These are phyloP conservation scores for Russula lepida DNA, from an alignment of 768 basidiomycete genomes.

Conservation along the genomic window DNA sequence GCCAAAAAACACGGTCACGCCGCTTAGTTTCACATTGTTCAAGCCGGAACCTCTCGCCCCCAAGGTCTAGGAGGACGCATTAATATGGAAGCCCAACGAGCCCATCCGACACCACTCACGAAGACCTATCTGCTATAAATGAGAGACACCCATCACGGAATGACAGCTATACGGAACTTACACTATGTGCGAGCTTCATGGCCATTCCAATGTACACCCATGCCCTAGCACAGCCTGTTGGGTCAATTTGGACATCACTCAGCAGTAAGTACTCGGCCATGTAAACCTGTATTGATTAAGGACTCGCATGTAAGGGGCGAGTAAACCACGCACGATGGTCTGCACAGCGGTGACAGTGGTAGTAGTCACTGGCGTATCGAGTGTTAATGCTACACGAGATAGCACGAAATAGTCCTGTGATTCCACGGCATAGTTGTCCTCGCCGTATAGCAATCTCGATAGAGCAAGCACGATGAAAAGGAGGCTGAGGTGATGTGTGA, in stretches of 20 bases:
- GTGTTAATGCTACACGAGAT: slow-evolving; percentile 43
- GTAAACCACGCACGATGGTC: slow-evolving; percentile 39
- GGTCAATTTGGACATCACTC: slow-evolving; percentile 39
- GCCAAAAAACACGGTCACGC: slow-evolving; percentile 58
- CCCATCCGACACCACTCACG: slow-evolving; percentile 30
- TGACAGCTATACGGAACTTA: slow-evolving; percentile 29
- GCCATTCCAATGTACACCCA: slow-evolving; percentile 56
- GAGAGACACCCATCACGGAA: slow-evolving; percentile 6
- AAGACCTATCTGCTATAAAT: slow-evolving; percentile 40
- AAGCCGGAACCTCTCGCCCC: slow-evolving; percentile 53
- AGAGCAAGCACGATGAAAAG: slow-evolving; percentile 62
- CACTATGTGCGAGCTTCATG: slow-evolving; percentile 50
- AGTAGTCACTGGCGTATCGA: slow-evolving; percentile 38
- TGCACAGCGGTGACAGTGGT: slow-evolving; percentile 51
- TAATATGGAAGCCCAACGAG: slow-evolving; percentile 11
- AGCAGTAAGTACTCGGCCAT: slow-evolving; percentile 45
- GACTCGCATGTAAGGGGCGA: slow-evolving; percentile 22
- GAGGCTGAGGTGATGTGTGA: slow-evolving; percentile 50
- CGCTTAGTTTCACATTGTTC: slow-evolving; percentile 36
- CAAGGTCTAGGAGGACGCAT: slow-evolving; percentile 38
- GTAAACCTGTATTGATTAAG: slow-evolving; percentile 28
- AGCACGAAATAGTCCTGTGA: slow-evolving; percentile 58
- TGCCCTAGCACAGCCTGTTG: slow-evolving; percentile 36
- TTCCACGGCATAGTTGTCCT: slow-evolving; percentile 41
- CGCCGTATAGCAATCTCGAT: slow-evolving; percentile 52